Evolutionary conservation across 345 rosid genomes (phyloP).

Genomic region (Theobroma cacao): DNA sequence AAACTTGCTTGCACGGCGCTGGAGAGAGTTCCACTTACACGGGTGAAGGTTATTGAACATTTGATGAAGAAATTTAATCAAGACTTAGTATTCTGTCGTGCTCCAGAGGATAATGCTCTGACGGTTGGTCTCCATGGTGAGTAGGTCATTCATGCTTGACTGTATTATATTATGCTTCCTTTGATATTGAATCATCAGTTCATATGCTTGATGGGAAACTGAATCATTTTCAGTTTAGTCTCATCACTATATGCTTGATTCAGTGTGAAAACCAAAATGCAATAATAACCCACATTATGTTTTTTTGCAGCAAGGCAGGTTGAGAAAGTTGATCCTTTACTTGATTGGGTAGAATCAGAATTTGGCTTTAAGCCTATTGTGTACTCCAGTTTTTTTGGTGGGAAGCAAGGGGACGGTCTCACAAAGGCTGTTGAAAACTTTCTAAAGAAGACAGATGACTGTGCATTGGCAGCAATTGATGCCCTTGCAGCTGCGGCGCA

Average conservation of each 20-base stretch:
- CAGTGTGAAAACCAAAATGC: background rate
- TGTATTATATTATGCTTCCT: background rate
- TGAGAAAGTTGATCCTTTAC: constrained; percentile 83
- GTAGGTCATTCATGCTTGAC: constrained; percentile 5
- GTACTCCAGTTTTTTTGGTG: constrained; percentile 78
- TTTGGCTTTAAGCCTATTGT: constrained; percentile 76
- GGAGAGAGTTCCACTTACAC: constrained; percentile 91
- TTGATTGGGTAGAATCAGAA: constrained; percentile 79
- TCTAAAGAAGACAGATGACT: constrained; percentile 59
- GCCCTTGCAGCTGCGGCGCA: constrained; percentile 89
- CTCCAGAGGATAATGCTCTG: constrained; percentile 64
- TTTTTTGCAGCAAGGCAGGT: constrained; percentile 62
- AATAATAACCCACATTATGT: background rate
- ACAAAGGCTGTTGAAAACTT: constrained; percentile 59
- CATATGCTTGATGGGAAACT: background rate
- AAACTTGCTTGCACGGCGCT: constrained; percentile 93
- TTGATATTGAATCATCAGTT: background rate
- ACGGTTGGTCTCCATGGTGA: constrained; percentile 67
- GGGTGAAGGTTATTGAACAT: constrained; percentile 58
- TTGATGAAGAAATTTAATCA: constrained; percentile 68
- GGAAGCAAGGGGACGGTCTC: constrained; percentile 81
- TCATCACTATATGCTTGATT: background rate
- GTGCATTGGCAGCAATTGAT: constrained; percentile 88
- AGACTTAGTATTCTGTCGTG: constrained; percentile 85
- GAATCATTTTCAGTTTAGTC: background rate